Percentiles rank a stretch among this genome's conserved stretches.
Conservation (phyloP, 1,284 basidiomycete genomes). For the Phylloporus sp. region DNA sequence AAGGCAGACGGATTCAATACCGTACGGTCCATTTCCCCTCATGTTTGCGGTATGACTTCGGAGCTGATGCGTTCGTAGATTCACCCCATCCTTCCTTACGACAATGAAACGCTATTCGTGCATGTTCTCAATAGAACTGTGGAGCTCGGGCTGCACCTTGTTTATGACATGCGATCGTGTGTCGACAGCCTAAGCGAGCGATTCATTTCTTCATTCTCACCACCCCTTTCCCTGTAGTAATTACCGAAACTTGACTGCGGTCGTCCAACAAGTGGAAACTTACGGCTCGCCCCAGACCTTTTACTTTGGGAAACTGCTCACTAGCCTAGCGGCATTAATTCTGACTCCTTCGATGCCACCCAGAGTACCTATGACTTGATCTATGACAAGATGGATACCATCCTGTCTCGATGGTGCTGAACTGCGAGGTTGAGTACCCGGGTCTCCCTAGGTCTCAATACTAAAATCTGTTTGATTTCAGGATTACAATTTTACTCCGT, state of each 20-base stretch:
- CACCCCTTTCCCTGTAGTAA: slow-evolving; percentile 19
- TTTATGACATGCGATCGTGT: slow-evolving; percentile 44
- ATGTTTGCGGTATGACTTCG: no score
- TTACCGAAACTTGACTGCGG: slow-evolving; percentile 65
- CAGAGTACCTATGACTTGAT: slow-evolving; percentile 60
- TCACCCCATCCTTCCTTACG: no score
- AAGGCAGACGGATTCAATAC: no score
- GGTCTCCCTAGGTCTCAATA: neutral
- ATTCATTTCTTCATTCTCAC: neutral
- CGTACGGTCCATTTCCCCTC: no score
- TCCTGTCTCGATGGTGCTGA: slow-evolving; percentile 74
- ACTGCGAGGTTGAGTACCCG: slow-evolving; percentile 51
- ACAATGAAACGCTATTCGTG: no score
- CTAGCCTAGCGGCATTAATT: slow-evolving; percentile 73
- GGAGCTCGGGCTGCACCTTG: slow-evolving; percentile 25
- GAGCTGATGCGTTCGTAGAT: no score
- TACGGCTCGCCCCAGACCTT: slow-evolving; percentile 66
- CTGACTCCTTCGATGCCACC: slow-evolving; percentile 57
- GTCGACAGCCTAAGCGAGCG: neutral
- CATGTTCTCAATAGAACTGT: no score
- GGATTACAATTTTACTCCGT: neutral
- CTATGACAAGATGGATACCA: no score
- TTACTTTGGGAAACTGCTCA: slow-evolving; percentile 83
- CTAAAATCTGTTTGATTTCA: neutral
- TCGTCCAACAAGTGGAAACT: slow-evolving; percentile 54